Conservation (phyloP, 2,329 filamentous ascomycete genomes). For the Epichloe elymi region DNA sequence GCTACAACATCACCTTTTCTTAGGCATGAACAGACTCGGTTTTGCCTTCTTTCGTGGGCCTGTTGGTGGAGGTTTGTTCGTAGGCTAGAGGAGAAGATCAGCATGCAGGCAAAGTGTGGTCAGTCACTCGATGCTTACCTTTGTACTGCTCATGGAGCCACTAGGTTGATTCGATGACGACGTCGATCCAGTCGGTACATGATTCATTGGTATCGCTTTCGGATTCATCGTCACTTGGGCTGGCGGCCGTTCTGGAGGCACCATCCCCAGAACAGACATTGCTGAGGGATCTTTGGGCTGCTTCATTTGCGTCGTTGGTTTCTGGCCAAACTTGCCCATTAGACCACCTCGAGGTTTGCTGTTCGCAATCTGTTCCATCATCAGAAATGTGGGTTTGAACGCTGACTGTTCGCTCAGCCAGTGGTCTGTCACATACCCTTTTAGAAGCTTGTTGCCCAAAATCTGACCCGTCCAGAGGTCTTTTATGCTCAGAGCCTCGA, state of each 20-base stretch:
- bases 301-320: slow-evolving; percentile 14
- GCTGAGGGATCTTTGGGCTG: slow-evolving; percentile 36
- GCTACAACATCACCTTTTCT: slow-evolving; percentile 8
- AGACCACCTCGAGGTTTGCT: slow-evolving; percentile 19
- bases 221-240: slow-evolving; percentile 10
- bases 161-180: slow-evolving; percentile 8
- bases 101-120: background rate
- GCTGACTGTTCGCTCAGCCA: background rate
- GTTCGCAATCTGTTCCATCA: slow-evolving; percentile 16
- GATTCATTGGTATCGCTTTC: slow-evolving; percentile 6
- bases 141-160: slow-evolving; percentile 8
- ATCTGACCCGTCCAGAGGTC: slow-evolving; percentile 26
- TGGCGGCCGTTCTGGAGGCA: slow-evolving; percentile 30
- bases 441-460: slow-evolving; percentile 22
- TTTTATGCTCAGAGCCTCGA: slow-evolving; percentile 18
- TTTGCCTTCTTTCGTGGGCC: slow-evolving; percentile 9
- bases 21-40: slow-evolving; percentile 12
- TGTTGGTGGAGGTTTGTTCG: slow-evolving; percentile 3
- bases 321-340: slow-evolving; percentile 24
- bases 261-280: slow-evolving; percentile 37
- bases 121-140: slow-evolving; percentile 7
- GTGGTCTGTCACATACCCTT: slow-evolving; percentile 23
- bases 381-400: slow-evolving; percentile 12
- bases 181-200: slow-evolving; percentile 12
- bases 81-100: background rate